Conservation (phyloP, 148 eudicot genomes). For the Rhododendron griersonianum region DNA sequence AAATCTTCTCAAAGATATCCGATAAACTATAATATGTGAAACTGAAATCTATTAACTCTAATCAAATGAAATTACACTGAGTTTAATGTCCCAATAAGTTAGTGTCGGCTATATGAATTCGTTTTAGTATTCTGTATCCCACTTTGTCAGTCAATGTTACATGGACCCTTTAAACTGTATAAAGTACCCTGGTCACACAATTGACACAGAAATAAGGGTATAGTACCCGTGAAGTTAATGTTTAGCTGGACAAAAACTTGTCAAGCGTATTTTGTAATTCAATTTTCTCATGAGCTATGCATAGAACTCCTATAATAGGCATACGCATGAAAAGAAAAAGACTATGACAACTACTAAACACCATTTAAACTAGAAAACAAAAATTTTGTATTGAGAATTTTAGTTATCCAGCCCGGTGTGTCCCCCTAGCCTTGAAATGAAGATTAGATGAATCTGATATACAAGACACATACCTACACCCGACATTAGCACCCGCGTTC, state of each 20-base stretch:
- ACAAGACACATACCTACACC: too few species aligned
- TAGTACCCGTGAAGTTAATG: not conserved
- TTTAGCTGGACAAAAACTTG: not conserved
- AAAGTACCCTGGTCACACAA: not conserved
- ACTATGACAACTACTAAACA: not conserved
- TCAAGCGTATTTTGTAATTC: not conserved
- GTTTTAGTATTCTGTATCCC: not conserved
- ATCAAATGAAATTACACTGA: not conserved
- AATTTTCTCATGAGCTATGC: not conserved
- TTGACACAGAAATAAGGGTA: not conserved
- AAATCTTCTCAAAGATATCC: not conserved
- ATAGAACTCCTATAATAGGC: not conserved
- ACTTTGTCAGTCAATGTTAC: not conserved
- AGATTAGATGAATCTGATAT: not conserved
- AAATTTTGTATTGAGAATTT: not conserved
- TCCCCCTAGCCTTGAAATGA: not conserved
- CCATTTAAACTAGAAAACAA: not conserved
- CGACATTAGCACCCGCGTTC: too few species aligned
- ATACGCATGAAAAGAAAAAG: not conserved
- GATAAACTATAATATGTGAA: not conserved
- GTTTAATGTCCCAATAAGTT: not conserved
- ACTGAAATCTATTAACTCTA: too few species aligned
- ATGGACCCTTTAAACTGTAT: not conserved
- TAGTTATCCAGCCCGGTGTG: not conserved
- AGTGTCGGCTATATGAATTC: not conserved